A percentile compares a stretch with the other conserved stretches of the same genome.
phyloP scores from a whole-genome alignment of 768 basidiomycete species.

The Psilocybe cubensis region DNA sequence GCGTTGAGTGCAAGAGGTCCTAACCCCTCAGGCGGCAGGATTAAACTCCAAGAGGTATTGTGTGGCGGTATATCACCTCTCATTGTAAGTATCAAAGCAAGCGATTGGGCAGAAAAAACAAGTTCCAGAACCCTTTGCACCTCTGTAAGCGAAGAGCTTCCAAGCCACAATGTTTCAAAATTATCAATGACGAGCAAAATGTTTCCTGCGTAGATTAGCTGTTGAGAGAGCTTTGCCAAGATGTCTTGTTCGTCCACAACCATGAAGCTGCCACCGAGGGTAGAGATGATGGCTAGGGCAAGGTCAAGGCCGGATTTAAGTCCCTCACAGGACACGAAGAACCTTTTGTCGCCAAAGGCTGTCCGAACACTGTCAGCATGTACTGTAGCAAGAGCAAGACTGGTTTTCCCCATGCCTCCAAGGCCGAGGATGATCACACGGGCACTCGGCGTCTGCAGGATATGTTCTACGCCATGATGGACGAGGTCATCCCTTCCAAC shows the following conservation, averaged over 20 bases:
- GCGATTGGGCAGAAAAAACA: not conserved
- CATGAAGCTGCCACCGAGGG: not conserved
- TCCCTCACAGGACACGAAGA: constrained; percentile 7
- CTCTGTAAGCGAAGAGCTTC: not conserved
- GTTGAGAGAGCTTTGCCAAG: not conserved
- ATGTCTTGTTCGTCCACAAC: not conserved
- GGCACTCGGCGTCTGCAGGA: not conserved
- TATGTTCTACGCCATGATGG: not conserved
- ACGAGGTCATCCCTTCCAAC: constrained; percentile 11
- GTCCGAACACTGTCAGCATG: not conserved
- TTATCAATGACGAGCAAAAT: constrained; percentile 4
- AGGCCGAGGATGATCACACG: not conserved
- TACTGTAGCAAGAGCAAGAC: not conserved
- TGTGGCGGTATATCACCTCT: constrained; percentile 7
- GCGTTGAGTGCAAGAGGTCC: not conserved
- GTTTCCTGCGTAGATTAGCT: not conserved
- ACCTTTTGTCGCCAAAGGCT: not conserved
- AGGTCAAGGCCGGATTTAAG: constrained; percentile 8
- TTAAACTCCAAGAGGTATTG: not conserved
- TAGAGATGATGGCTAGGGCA: not conserved
- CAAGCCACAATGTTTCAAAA: constrained; percentile 8
- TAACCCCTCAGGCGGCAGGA: not conserved
- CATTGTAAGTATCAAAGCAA: not conserved
- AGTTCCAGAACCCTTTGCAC: not conserved
- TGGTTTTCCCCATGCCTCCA: constrained; percentile 4